Evolutionary conservation across 352 stramenopile genomes (phyloP), one percentile per base, ranked within the genome.

Genomic region (Pythium apleroticum): DNA sequence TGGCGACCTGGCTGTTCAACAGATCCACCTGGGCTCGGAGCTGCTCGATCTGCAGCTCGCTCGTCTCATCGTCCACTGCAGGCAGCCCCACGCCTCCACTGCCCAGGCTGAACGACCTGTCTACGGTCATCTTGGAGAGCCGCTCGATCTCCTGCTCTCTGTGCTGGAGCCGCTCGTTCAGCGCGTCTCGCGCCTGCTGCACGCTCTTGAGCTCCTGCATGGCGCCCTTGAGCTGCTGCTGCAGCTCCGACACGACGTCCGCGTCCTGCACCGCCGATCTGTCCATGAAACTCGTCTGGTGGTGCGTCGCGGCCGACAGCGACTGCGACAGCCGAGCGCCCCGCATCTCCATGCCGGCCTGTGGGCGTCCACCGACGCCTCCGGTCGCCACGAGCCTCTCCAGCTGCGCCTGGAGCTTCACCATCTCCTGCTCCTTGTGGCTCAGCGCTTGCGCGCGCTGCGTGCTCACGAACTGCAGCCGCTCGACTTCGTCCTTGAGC

Each of bases 1-100:
- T 93, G 25, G 77, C 81, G 24, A 93, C 84, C 52, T 95, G 84
- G 49, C 83, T 83, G 60, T 91, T 95, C 12, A 95, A 65, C 15
- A 91, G 63, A 57, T 93, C 81, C 14, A 95, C 78, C 60, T 93
- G 86, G 0, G 69, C 75, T 27, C 69, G 80, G 48, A 93, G 48
- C 66, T 93, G 84, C 22, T 92, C 81, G 9, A 92, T 77, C 48
- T 88, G 83, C 19, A 95, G 45, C 17, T 87, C 70, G 9, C 71
- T 70, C 1, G 77, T 75, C 22, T 91, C 74, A 9, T 72, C 64
- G 27, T 73, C 57, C 3, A 65, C 52, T 19, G 30, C 22, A 17
- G 15, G n/a, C 41, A 24, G 24, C 4, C 25, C 14, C 22, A 33
- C 39, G 17, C 15, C 45, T 15, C 8, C 45, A 25, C 52, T 28